These are phyloP conservation scores for Xerocomus potaroensis DNA, from an alignment of 768 basidiomycete genomes.

Conservation along the genomic window DNA sequence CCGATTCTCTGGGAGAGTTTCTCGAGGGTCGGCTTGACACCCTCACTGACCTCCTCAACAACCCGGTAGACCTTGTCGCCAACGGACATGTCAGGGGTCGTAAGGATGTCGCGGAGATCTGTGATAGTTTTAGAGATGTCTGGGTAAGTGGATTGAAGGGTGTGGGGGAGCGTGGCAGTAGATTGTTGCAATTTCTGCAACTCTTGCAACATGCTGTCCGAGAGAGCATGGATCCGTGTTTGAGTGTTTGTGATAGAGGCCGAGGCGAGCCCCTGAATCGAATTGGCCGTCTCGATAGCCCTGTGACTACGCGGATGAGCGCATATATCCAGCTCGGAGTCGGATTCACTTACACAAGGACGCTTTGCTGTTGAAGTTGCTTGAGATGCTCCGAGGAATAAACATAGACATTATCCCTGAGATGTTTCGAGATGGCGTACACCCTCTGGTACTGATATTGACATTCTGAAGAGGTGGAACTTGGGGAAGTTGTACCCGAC, in stretches of 20 bases:
- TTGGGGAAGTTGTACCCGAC: constrained; percentile 42
- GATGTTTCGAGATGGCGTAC: constrained; percentile 56
- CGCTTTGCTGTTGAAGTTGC: constrained; percentile 62
- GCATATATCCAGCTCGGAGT: background rate
- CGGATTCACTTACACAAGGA: constrained; percentile 48
- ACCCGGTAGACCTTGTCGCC: constrained; percentile 61
- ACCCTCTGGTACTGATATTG: constrained; percentile 80
- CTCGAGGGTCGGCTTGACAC: constrained; percentile 60
- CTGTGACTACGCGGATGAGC: constrained; percentile 46
- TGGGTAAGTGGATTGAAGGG: constrained; percentile 54
- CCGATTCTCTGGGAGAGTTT: constrained; percentile 39
- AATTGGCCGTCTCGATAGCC: constrained; percentile 63
- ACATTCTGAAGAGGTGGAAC: constrained; percentile 46
- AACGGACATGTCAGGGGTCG: constrained; percentile 49
- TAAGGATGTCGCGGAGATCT: constrained; percentile 52
- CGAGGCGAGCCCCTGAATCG: constrained; percentile 56
- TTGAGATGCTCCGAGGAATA: constrained; percentile 72
- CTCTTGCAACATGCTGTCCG: constrained; percentile 62
- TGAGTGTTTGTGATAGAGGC: constrained; percentile 53
- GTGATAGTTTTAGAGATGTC: constrained; percentile 49
- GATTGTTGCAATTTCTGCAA: constrained; percentile 63
- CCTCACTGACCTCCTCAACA: constrained; percentile 52
- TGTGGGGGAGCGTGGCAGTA: constrained; percentile 52
- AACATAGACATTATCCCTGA: constrained; percentile 57
- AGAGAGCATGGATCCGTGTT: constrained; percentile 52